A percentile compares a stretch with the other conserved stretches of the same genome.
Evolutionary conservation across 306 rosid species (phyloP).

Genomic region (Vigna radiata): DNA sequence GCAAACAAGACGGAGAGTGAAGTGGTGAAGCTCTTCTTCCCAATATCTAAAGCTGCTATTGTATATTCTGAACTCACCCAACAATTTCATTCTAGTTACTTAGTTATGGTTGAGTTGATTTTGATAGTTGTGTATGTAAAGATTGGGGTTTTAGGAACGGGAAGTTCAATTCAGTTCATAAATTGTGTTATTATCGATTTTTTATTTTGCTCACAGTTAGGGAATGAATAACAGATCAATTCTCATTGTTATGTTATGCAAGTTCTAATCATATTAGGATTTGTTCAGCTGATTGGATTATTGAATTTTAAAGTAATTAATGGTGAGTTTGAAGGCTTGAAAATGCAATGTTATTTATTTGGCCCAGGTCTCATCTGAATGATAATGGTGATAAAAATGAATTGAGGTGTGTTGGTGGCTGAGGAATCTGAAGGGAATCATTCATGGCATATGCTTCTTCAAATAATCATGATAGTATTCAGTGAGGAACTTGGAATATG

Average conservation of each 20-base stretch:
- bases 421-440: constrained; percentile 30
- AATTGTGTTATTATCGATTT: not conserved
- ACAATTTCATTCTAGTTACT: not conserved
- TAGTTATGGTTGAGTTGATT: not conserved
- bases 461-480: too few species aligned
- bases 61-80: not conserved
- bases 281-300: not conserved
- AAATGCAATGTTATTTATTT: too few species aligned
- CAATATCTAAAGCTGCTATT: not conserved
- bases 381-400: not conserved
- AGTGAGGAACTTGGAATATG: too few species aligned
- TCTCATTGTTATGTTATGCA: not conserved
- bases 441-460: constrained; percentile 40
- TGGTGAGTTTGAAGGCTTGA: not conserved
- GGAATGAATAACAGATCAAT: not conserved
- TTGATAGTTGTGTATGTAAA: not conserved
- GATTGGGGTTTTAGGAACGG: not conserved
- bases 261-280: not conserved
- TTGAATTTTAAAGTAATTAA: not conserved
- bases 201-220: not conserved
- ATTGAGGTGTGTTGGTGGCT: not conserved
- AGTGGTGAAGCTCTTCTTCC: not conserved
- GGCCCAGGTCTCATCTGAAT: not conserved
- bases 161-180: not conserved
- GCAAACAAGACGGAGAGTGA: too few species aligned